phyloP scores from a whole-genome alignment of 176 grass and related monocot genomes.

The Bolboschoenus planiculmis region DNA sequence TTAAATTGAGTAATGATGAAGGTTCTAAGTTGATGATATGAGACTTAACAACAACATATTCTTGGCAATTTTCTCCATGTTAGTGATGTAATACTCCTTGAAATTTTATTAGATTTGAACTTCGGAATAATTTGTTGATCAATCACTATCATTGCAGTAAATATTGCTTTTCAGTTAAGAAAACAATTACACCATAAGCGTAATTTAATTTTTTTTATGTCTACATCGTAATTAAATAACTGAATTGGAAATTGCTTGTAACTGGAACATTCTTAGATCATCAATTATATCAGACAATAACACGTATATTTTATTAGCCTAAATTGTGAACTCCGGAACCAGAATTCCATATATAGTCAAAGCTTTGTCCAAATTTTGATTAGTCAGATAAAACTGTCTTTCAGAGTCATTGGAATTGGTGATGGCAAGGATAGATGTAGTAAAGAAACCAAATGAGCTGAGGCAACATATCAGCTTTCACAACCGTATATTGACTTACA shows the following conservation, averaged over 20 bases:
- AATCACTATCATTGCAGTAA: constrained; percentile 11
- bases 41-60: constrained; percentile 23
- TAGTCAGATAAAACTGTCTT: neutral
- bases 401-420: no score
- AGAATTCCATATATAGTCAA: neutral
- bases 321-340: neutral
- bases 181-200: neutral
- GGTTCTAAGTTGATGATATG: constrained; percentile 2
- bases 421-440: no score
- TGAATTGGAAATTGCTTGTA: neutral
- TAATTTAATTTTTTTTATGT: neutral
- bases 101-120: constrained; percentile 18
- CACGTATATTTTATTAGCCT: neutral
- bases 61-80: neutral
- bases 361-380: neutral
- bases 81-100: constrained; percentile 18
- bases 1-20: constrained; percentile 15
- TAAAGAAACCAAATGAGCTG: no score
- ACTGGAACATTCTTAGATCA: neutral
- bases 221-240: neutral
- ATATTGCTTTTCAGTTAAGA: constrained; percentile 15
- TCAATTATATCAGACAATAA: neutral
- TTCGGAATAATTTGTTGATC: constrained; percentile 11
- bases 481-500: no score
- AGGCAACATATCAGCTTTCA: no score